Percentiles rank a stretch among this genome's conserved stretches.
These are phyloP conservation scores for Leishmania amazonensis DNA, from an alignment of 208 protist species.

Conservation along the genomic window DNA sequence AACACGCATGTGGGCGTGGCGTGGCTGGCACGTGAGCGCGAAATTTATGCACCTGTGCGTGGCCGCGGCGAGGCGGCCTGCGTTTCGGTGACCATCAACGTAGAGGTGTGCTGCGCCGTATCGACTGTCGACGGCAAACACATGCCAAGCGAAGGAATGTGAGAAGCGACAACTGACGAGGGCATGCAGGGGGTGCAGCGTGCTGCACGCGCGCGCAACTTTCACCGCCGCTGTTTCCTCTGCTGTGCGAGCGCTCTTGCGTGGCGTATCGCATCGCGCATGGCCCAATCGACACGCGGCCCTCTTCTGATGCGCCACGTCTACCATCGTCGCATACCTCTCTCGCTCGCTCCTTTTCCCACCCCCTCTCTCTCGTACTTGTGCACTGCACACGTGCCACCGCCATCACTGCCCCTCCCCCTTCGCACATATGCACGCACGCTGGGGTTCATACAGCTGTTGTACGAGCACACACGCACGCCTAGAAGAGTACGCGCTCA, in stretches of 20 bases:
- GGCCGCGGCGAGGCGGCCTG: background rate
- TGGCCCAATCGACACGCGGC: background rate
- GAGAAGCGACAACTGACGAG: background rate
- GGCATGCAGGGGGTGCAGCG: background rate
- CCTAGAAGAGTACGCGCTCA: background rate
- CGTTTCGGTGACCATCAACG: background rate
- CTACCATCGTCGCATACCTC: background rate
- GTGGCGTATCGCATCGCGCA: background rate
- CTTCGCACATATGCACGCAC: background rate
- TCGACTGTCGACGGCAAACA: background rate
- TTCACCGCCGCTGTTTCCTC: background rate
- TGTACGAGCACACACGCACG: conserved; percentile 1
- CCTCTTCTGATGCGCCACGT: background rate
- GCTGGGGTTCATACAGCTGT: background rate
- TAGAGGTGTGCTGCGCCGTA: background rate
- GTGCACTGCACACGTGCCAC: background rate
- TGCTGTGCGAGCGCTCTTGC: background rate
- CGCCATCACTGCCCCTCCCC: background rate
- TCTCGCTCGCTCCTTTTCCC: background rate
- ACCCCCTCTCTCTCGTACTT: background rate
- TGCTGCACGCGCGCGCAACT: background rate
- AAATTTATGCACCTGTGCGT: background rate
- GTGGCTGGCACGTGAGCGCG: background rate
- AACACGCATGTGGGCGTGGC: background rate
- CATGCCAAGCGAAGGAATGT: background rate